Percentiles rank a stretch among this genome's conserved stretches.
These are phyloP conservation scores for Boletus eberwhitei DNA, from an alignment of 768 basidiomycete genomes.

Conservation along the genomic window DNA sequence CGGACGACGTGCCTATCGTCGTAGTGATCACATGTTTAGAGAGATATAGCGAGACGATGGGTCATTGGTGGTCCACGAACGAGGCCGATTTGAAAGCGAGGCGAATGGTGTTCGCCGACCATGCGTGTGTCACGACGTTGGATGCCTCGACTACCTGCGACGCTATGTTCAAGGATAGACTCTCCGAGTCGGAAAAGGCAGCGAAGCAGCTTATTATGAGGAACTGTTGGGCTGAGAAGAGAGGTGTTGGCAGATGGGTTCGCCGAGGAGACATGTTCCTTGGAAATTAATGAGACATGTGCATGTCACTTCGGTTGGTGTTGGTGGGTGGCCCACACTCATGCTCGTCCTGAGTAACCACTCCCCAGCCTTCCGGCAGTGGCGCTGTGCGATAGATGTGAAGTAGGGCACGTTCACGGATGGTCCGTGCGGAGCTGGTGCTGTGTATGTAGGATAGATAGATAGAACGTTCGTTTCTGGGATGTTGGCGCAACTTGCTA, in stretches of 20 bases:
- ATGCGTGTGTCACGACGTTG: constrained; percentile 40
- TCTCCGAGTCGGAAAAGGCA: constrained; percentile 19
- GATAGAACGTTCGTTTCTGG: constrained; percentile 12
- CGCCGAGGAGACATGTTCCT: constrained; percentile 26
- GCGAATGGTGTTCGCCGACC: constrained; percentile 36
- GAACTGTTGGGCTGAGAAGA: constrained; percentile 28
- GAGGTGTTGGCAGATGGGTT: constrained; percentile 19
- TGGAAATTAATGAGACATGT: constrained; percentile 26
- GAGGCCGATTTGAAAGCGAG: constrained; percentile 30
- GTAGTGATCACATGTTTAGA: constrained; percentile 31
- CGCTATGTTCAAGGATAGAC: constrained; percentile 20
- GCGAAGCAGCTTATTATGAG: constrained; percentile 25
- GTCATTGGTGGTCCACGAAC: constrained; percentile 40
- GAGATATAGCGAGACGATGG: constrained; percentile 30
- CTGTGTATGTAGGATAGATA: constrained; percentile 15
- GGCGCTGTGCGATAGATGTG: not conserved
- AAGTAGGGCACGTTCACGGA: not conserved
- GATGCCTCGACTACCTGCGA: constrained; percentile 16
- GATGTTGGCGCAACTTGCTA: constrained; percentile 7
- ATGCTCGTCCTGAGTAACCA: not conserved
- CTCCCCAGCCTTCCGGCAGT: not conserved
- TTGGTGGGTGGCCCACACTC: constrained; percentile 3
- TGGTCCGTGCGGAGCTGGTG: constrained; percentile 3
- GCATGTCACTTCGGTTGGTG: constrained; percentile 15
- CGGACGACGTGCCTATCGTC: constrained; percentile 32